These are phyloP conservation scores for Ogataea nakhonphanomensis DNA, from an alignment of 805 yeast species.

Conservation along the genomic window DNA sequence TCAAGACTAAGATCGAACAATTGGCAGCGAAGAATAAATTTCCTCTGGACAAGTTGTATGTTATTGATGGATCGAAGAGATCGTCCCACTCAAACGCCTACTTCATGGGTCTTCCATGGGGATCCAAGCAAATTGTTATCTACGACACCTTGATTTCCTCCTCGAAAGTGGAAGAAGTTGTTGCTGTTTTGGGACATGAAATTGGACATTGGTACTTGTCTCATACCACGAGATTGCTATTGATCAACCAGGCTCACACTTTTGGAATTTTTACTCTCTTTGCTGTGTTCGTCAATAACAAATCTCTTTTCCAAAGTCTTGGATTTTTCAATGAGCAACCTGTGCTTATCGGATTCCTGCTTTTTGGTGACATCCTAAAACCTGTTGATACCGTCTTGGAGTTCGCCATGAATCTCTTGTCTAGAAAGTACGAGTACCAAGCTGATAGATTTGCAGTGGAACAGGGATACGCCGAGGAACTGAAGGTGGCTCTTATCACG, in stretches of 20 bases:
- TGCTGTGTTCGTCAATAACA: constrained; percentile 75
- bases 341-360: constrained; percentile 71
- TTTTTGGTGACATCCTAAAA: constrained; percentile 72
- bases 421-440: constrained; percentile 88
- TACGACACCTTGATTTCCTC: constrained; percentile 87
- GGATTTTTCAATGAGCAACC: constrained; percentile 73
- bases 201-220: constrained; percentile 96
- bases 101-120: constrained; percentile 94
- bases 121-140: constrained; percentile 86
- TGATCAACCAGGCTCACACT: constrained; percentile 60
- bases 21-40: constrained; percentile 73
- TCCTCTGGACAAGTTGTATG: constrained; percentile 83
- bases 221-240: constrained; percentile 77
- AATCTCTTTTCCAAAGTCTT: constrained; percentile 71
- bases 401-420: constrained; percentile 63
- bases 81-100: constrained; percentile 96
- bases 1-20: constrained; percentile 74
- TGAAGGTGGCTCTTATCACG: constrained; percentile 69
- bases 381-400: constrained; percentile 72
- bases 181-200: constrained; percentile 97
- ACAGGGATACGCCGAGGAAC: constrained; percentile 65
- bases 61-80: constrained; percentile 95
- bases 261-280: constrained; percentile 68
- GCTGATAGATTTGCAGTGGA: constrained; percentile 85
- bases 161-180: constrained; percentile 72